phyloP scores from a whole-genome alignment of 2,329 filamentous ascomycete species.

The Xylariaceae sp. region DNA sequence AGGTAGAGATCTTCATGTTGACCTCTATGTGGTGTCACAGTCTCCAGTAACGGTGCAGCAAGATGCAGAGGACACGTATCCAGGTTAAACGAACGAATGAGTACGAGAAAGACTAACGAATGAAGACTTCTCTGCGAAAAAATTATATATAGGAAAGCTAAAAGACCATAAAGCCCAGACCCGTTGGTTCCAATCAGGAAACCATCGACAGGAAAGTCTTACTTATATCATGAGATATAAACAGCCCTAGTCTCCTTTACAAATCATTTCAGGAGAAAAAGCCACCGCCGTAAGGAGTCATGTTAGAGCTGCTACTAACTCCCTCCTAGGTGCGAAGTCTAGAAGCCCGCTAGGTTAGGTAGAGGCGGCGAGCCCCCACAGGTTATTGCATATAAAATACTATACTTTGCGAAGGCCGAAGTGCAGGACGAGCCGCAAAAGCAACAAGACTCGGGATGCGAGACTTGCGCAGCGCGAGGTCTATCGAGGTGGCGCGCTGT shows the following conservation, averaged over 20 bases:
- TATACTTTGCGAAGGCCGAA: no score
- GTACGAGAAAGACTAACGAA: constrained; percentile 2
- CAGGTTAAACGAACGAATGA: background rate
- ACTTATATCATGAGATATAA: constrained; percentile 7
- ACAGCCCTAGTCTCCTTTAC: background rate
- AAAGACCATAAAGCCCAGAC: background rate
- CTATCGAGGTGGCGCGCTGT: no score
- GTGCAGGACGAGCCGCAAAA: no score
- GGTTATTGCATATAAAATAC: no score
- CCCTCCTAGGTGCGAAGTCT: background rate
- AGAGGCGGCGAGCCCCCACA: no score
- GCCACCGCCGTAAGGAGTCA: background rate
- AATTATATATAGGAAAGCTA: background rate
- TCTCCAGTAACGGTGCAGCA: background rate
- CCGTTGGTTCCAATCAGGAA: background rate
- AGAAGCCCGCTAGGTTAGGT: no score
- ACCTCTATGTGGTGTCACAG: constrained; percentile 8
- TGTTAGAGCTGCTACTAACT: background rate
- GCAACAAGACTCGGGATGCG: no score
- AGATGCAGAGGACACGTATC: background rate
- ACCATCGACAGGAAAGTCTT: background rate
- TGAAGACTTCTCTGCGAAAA: background rate
- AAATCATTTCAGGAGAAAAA: no score
- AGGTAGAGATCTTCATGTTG: constrained; percentile 27
- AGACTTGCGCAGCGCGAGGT: no score